Evolutionary conservation across 2,329 filamentous ascomycete species (phyloP), one percentile per base, ranked within the genome.

Genomic region (Penicillium olsonii): DNA sequence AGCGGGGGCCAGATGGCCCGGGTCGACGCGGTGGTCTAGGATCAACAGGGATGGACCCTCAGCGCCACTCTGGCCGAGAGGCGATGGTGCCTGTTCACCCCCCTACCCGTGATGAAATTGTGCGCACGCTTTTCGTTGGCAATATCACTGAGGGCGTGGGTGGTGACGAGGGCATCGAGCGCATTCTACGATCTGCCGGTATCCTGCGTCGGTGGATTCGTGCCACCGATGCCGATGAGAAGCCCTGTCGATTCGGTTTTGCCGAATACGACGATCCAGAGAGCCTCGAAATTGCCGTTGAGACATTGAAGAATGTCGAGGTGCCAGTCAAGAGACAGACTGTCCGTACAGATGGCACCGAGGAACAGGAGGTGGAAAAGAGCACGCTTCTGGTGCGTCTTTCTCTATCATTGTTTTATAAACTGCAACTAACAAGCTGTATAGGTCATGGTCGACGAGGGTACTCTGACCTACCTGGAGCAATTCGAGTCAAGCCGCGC

Each of bases 241-340:
- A 92, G 73, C 85, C 85, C 48, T 86, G 87, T 71, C 87, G 86
- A 55, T 97, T 97, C 76, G 94, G 92, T 12, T 97, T 99, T 73
- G 94, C 92, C 52, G 88, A 96, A 71, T 99, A 88, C 70, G 92
- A 96, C 55, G 92, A 97, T 69, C 84, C 87, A 19, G 89, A 96
- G 70, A 92, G 91, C 57, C 78, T 99, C 59, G 85, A 87, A 68
- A 87, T 87, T 37, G 94, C 92, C 37, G 84, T 92, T 47, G 90
- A 95, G 69, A 83, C 96, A 48, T 82, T 96, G 61, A 84, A 85
- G 67, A 87, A 94, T 62, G 78, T 96, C 55, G 80, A 90, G 66
- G 83, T 97, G 41, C 94, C 94, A 24, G 77, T 85, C 34, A 89
- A 90, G 74, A 87, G 85, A 68, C 88, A 92, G 70, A 72, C 19